Conservation (phyloP, 148 eudicot species). For the Rhododendron simsii region DNA sequence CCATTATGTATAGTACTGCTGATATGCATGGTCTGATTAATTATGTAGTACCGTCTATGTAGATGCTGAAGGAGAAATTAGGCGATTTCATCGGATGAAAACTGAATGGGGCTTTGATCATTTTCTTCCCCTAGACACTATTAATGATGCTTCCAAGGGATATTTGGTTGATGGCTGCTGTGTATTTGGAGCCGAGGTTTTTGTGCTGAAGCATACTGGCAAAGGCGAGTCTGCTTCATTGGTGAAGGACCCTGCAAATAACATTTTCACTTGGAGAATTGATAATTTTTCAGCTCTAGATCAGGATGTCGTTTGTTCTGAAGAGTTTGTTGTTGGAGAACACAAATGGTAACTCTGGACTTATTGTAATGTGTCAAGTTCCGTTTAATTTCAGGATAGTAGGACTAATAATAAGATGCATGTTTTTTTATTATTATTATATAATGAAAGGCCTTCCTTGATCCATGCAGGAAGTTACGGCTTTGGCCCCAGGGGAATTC, state of each 20-base stretch:
- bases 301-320: not conserved
- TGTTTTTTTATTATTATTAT: too few species aligned
- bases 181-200: not conserved
- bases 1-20: too few species aligned
- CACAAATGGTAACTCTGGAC: not conserved
- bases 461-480: too few species aligned
- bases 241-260: not conserved
- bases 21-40: too few species aligned
- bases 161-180: not conserved
- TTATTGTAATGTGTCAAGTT: too few species aligned
- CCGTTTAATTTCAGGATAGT: too few species aligned
- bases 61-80: not conserved
- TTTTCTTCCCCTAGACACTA: not conserved
- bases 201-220: not conserved
- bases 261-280: not conserved
- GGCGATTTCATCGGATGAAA: not conserved
- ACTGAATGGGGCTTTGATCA: not conserved
- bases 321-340: not conserved
- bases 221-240: not conserved
- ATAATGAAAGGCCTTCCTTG: too few species aligned
- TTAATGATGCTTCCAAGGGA: not conserved
- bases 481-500: too few species aligned
- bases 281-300: not conserved
- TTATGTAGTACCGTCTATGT: not conserved
- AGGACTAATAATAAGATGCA: too few species aligned